Conservation (phyloP, 225 moss, liverwort and hornwort genomes). For the Rhytidiadelphus loreus region DNA sequence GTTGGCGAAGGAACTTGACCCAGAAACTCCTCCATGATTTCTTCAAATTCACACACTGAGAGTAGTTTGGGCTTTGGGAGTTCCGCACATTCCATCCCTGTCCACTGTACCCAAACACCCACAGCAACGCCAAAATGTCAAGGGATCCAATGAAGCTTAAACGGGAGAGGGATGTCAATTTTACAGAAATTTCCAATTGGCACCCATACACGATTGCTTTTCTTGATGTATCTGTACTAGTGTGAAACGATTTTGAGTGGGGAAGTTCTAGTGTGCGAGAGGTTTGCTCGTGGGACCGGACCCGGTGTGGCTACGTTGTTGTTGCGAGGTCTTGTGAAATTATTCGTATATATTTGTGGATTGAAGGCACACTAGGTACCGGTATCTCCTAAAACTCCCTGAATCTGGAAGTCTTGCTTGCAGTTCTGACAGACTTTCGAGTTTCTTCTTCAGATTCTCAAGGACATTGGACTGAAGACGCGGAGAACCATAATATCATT, state of each 20-base stretch:
- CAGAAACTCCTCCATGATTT: slow-evolving; percentile 26
- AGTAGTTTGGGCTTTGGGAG: slow-evolving; percentile 1
- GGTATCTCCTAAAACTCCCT: neutral
- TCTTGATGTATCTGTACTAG: neutral
- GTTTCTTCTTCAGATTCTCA: neutral
- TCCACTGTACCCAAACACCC: slow-evolving; percentile 19
- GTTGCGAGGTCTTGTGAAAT: neutral
- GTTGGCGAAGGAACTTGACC: slow-evolving; percentile 9
- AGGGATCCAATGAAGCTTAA: neutral
- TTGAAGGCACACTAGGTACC: neutral
- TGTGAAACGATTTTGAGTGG: neutral
- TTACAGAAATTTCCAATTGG: neutral
- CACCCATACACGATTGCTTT: neutral
- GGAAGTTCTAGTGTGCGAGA: neutral
- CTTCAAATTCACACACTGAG: slow-evolving; percentile 13
- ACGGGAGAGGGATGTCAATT: neutral
- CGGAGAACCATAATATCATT: neutral
- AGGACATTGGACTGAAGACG: neutral
- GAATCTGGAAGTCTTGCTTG: neutral
- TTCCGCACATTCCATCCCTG: slow-evolving; percentile 16
- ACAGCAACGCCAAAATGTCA: neutral
- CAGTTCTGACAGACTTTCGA: neutral
- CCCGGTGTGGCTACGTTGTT: neutral
- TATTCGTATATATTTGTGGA: neutral
- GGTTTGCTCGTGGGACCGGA: neutral